A percentile compares a stretch with the other conserved stretches of the same genome.
Conservation (phyloP, 257 asterid genomes). For the Jaltomata sinuosa region DNA sequence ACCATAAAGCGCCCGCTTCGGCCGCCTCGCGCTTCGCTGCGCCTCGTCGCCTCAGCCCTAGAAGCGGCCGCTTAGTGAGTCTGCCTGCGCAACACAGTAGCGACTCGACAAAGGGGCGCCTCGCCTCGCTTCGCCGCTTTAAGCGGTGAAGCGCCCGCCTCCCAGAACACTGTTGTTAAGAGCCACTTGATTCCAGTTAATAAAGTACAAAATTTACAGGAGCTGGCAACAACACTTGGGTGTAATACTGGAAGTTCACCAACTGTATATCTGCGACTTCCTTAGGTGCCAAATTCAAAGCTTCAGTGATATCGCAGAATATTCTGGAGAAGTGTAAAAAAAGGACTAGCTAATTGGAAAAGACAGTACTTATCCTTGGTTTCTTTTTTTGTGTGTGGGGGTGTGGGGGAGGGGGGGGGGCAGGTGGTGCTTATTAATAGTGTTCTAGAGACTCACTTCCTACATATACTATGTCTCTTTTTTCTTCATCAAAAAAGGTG, state of each 20-base stretch:
- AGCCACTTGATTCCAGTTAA: background rate
- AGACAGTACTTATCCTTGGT: background rate
- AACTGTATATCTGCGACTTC: background rate
- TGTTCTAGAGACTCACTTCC: background rate
- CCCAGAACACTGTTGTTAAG: too few relatives aligned
- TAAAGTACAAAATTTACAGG: background rate
- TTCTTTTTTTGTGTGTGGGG: too few relatives aligned
- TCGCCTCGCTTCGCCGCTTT: too few relatives aligned
- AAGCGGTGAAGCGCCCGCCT: too few relatives aligned
- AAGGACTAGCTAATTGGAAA: background rate
- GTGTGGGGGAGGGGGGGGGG: background rate
- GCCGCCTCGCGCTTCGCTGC: too few relatives aligned
- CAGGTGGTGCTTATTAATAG: background rate
- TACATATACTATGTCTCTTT: background rate
- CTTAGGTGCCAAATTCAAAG: background rate
- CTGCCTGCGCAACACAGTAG: too few relatives aligned
- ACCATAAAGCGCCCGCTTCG: too few relatives aligned
- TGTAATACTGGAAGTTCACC: background rate
- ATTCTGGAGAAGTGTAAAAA: background rate
- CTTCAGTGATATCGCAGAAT: background rate
- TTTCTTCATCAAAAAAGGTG: background rate
- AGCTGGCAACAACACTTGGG: background rate
- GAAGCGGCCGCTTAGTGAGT: too few relatives aligned
- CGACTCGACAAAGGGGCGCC: too few relatives aligned
- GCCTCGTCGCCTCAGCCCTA: too few relatives aligned